A percentile compares a stretch with the other conserved stretches of the same genome.
These are phyloP conservation scores for Dichotomopilus funicola DNA, from an alignment of 2,329 filamentous ascomycete genomes.

Conservation along the genomic window DNA sequence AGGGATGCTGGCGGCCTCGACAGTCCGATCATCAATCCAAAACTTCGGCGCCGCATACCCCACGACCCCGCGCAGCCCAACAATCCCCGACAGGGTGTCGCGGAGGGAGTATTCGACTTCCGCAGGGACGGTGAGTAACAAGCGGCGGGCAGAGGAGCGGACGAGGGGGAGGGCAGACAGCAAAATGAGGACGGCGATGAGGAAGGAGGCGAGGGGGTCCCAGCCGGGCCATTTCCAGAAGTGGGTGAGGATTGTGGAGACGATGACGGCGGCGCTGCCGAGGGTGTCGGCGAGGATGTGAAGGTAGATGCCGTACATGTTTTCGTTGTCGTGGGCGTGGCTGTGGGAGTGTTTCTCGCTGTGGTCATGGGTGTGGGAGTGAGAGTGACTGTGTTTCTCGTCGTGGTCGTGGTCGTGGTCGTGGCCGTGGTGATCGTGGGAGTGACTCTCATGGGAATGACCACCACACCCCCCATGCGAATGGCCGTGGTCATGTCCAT, in stretches of 20 bases:
- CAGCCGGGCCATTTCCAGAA: slow-evolving; percentile 87
- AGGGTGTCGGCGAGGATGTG: slow-evolving; percentile 93
- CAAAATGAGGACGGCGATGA: slow-evolving; percentile 91
- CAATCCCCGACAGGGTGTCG: slow-evolving; percentile 76
- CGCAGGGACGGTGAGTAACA: slow-evolving; percentile 79
- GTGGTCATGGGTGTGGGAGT: slow-evolving; percentile 27
- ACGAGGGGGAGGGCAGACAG: slow-evolving; percentile 87
- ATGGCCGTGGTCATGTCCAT: slow-evolving; percentile 41
- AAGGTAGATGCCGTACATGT: slow-evolving; percentile 95
- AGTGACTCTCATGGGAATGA: slow-evolving; percentile 20
- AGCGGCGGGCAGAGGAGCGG: slow-evolving; percentile 70
- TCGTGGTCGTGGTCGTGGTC: slow-evolving; percentile 24
- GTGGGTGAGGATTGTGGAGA: slow-evolving; percentile 82
- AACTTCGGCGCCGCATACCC: slow-evolving; percentile 85
- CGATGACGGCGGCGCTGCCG: slow-evolving; percentile 88
- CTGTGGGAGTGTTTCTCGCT: slow-evolving; percentile 22
- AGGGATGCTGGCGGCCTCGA: slow-evolving; percentile 22
- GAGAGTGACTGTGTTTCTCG: slow-evolving; percentile 13
- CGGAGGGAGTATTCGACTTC: slow-evolving; percentile 82
- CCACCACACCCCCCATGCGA: slow-evolving; percentile 20
- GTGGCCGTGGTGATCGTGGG: slow-evolving; percentile 28
- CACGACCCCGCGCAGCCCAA: slow-evolving; percentile 73
- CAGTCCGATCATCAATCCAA: slow-evolving; percentile 72
- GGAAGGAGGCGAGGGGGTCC: slow-evolving; percentile 87
- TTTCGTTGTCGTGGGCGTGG: slow-evolving; percentile 75